These are phyloP conservation scores for Boletus vinaceobasis DNA, from an alignment of 768 basidiomycete species.

Conservation along the genomic window DNA sequence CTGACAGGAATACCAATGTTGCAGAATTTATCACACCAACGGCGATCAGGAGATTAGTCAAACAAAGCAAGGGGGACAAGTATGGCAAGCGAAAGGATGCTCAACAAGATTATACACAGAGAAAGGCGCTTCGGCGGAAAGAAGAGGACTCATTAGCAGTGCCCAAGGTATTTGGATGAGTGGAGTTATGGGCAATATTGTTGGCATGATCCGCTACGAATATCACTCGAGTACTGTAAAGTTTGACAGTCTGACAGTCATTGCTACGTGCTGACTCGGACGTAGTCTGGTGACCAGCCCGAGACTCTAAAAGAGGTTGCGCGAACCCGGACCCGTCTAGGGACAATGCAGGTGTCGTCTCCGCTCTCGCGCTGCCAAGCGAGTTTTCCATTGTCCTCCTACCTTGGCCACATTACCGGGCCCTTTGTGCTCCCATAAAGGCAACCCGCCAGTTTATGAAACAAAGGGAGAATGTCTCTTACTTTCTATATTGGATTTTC, in stretches of 20 bases:
- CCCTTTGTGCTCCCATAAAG: conserved; percentile 30
- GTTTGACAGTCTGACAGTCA: neutral
- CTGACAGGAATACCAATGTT: neutral
- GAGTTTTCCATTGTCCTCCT: conserved; percentile 31
- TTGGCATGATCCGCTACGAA: neutral
- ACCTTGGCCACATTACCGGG: conserved; percentile 10
- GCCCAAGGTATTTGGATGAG: conserved; percentile 84
- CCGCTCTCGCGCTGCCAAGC: conserved; percentile 11
- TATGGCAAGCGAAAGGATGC: conserved; percentile 82
- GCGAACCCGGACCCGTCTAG: neutral
- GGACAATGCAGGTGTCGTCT: conserved; percentile 15
- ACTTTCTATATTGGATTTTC: neutral
- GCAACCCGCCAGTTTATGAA: conserved; percentile 19
- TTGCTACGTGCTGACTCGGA: neutral
- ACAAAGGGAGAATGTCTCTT: conserved; percentile 20
- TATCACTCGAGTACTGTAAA: neutral
- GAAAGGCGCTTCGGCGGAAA: conserved; percentile 61
- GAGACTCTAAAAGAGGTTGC: too few species aligned
- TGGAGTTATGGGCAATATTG: neutral
- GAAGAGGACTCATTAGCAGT: conserved; percentile 81
- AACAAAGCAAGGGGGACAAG: conserved; percentile 72
- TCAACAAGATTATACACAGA: conserved; percentile 58
- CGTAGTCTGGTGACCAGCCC: too few species aligned
- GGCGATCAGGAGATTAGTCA: conserved; percentile 65
- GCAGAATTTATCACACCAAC: conserved; percentile 92